Evolutionary conservation across 805 yeast species (phyloP).

Genomic region (Candida insectorum): DNA sequence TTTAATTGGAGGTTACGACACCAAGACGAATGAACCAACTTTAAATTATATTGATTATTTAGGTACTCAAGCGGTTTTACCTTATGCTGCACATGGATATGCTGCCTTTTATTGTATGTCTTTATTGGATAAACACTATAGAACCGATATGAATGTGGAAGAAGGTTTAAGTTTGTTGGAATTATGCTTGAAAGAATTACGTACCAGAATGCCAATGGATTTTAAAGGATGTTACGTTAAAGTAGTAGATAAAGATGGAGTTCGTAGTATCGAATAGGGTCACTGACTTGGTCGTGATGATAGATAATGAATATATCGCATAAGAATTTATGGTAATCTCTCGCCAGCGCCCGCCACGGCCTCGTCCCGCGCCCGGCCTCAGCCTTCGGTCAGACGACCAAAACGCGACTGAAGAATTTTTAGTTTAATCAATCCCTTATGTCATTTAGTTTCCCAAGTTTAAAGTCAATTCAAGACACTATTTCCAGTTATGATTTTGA

Average conservation of each 20-base stretch:
- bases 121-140: conserved; percentile 84
- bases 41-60: conserved; percentile 90
- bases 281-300: too few relatives aligned
- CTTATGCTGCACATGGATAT: conserved; percentile 97
- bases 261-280: conserved; percentile 1
- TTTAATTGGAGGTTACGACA: conserved; percentile 81
- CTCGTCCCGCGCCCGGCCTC: too few relatives aligned
- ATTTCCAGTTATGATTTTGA: conserved; percentile 38
- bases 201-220: conserved; percentile 86
- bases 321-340: too few relatives aligned
- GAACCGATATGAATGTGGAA: conserved; percentile 66
- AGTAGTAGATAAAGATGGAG: conserved; percentile 61
- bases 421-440: conserved; percentile 1
- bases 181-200: conserved; percentile 73
- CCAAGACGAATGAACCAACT: conserved; percentile 53
- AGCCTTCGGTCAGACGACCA: too few relatives aligned
- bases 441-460: conserved; percentile 13
- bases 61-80: conserved; percentile 86
- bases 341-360: too few relatives aligned
- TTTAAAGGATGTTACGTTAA: conserved; percentile 82
- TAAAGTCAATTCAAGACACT: conserved; percentile 33
- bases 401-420: too few relatives aligned
- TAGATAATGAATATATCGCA: too few relatives aligned
- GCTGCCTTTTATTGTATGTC: conserved; percentile 96
- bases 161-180: conserved; percentile 77